Evolutionary conservation across 768 basidiomycete genomes (phyloP).

Genomic region (Wakefieldia striispora): DNA sequence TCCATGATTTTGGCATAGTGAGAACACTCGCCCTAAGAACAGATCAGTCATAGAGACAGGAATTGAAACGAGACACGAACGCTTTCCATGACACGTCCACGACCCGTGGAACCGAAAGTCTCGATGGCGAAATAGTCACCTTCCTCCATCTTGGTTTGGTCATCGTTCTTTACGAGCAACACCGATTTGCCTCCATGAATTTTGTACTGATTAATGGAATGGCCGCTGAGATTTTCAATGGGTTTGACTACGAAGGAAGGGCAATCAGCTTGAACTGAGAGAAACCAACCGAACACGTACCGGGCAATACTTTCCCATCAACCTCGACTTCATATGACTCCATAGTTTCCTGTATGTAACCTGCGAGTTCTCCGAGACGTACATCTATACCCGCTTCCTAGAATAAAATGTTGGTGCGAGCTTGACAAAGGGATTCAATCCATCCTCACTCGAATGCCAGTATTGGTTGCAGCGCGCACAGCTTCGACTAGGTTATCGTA

Average conservation of each 20-base stretch:
- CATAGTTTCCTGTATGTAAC: constrained; percentile 96
- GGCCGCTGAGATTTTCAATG: constrained; percentile 92
- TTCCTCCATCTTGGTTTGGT: constrained; percentile 97
- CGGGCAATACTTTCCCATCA: constrained; percentile 77
- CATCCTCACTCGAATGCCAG: constrained; percentile 74
- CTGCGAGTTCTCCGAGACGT: constrained; percentile 88
- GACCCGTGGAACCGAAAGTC: constrained; percentile 97
- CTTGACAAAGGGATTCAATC: not conserved
- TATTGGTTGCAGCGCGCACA: constrained; percentile 91
- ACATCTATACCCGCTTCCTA: constrained; percentile 97
- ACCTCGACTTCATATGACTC: constrained; percentile 97
- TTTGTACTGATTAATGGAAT: constrained; percentile 85
- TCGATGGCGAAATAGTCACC: constrained; percentile 99
- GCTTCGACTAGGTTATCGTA: constrained; percentile 90
- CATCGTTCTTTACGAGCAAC: constrained; percentile 82
- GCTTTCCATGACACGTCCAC: constrained; percentile 81
- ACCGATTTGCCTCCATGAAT: constrained; percentile 96
- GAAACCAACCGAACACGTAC: constrained; percentile 36
- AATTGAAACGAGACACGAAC: constrained; percentile 38
- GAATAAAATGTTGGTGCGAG: constrained; percentile 5
- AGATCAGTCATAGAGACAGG: not conserved
- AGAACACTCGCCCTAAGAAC: constrained; percentile 78
- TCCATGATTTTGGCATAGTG: constrained; percentile 82
- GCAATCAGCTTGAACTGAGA: not conserved
- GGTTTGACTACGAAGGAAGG: constrained; percentile 68